These are phyloP conservation scores for Physcomitrellopsis africana DNA, from an alignment of 225 moss, liverwort and hornwort species.

Conservation along the genomic window DNA sequence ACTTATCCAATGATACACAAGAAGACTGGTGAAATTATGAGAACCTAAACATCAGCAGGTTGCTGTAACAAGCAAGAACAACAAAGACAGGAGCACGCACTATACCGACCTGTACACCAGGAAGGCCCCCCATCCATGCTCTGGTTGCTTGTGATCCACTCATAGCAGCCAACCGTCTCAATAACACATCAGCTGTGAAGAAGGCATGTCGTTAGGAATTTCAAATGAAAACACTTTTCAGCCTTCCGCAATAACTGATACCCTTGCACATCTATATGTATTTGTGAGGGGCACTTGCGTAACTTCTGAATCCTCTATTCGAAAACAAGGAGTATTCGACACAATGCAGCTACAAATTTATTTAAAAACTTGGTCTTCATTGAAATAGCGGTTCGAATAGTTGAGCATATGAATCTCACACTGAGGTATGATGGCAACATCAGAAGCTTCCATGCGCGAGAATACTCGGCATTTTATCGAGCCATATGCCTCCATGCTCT, in stretches of 20 bases:
- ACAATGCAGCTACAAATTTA: neutral
- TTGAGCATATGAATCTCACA: slow-evolving; percentile 52
- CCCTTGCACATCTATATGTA: neutral
- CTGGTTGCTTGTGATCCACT: slow-evolving; percentile 74
- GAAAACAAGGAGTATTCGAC: neutral
- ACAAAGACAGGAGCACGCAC: neutral
- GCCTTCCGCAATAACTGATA: neutral
- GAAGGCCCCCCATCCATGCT: slow-evolving; percentile 95
- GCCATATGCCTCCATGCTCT: slow-evolving; percentile 84
- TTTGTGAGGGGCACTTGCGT: neutral
- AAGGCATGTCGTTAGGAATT: slow-evolving; percentile 1
- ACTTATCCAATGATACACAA: neutral
- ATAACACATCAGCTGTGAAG: slow-evolving; percentile 65
- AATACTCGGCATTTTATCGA: slow-evolving; percentile 80
- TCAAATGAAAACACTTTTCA: slow-evolving; percentile 10
- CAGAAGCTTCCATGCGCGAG: slow-evolving; percentile 75
- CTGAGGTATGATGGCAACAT: slow-evolving; percentile 82
- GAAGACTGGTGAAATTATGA: neutral
- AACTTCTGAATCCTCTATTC: neutral
- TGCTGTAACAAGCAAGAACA: neutral
- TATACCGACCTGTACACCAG: slow-evolving; percentile 85
- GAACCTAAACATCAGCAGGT: neutral
- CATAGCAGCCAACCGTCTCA: slow-evolving; percentile 74
- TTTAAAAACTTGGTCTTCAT: neutral
- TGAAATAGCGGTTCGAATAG: slow-evolving; percentile 14